Evolutionary conservation across 768 basidiomycete species (phyloP).

Genomic region (Naematelia aurantialba): DNA sequence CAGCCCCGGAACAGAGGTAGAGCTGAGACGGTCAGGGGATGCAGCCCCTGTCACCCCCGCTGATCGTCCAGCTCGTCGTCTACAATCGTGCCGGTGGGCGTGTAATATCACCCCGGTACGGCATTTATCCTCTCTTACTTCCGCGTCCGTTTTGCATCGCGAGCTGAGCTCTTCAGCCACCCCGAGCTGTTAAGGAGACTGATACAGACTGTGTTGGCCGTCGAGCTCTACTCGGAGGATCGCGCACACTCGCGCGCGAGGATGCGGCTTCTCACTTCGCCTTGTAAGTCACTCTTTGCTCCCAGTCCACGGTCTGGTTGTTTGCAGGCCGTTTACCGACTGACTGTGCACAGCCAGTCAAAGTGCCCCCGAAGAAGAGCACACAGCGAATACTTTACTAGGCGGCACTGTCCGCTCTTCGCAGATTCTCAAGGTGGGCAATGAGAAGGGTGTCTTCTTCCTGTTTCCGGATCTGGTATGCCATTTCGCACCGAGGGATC

Average conservation of each 20-base stretch:
- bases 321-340: too few species aligned
- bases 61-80: background rate
- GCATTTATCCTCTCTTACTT: too few species aligned
- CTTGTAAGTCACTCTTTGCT: too few species aligned
- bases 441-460: background rate
- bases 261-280: too few species aligned
- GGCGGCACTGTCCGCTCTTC: background rate
- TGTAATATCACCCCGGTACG: background rate
- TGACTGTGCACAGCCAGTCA: too few species aligned
- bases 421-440: background rate
- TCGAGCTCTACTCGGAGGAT: background rate
- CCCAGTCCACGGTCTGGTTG: too few species aligned
- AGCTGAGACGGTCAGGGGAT: background rate
- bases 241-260: background rate
- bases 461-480: conserved; percentile 9
- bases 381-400: background rate
- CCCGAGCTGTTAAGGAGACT: background rate
- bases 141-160: too few species aligned
- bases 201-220: background rate
- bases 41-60: background rate
- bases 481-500: background rate
- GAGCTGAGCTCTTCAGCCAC: background rate
- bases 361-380: background rate
- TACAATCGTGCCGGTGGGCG: background rate
- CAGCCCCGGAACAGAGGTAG: background rate